Evolutionary conservation across 176 grass and related monocot species (phyloP).

Genomic region (Hordeum vulgare): DNA sequence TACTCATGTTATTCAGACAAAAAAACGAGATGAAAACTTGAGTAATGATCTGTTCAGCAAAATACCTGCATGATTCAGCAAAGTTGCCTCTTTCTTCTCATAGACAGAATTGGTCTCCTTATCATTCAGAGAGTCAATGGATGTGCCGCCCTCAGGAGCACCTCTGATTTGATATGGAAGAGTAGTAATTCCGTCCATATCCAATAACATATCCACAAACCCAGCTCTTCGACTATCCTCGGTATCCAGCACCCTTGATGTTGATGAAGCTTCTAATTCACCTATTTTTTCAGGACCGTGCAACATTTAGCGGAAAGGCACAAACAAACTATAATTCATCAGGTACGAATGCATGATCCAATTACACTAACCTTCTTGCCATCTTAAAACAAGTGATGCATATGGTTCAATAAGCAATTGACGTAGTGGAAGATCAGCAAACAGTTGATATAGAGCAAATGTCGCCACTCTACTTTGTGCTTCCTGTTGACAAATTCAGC

Average conservation of each 20-base stretch:
- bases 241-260: constrained; percentile 49
- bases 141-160: constrained; percentile 17
- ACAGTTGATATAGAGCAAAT: constrained; percentile 87
- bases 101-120: constrained; percentile 10
- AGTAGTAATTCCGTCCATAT: constrained; percentile 22
- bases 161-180: constrained; percentile 26
- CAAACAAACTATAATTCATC: not conserved
- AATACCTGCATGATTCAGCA: constrained; percentile 38
- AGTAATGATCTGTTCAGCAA: not conserved
- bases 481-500: constrained; percentile 49
- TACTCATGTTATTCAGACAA: not conserved
- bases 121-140: not conserved
- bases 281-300: constrained; percentile 33
- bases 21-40: not conserved
- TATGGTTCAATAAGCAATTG: constrained; percentile 81
- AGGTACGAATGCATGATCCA: constrained; percentile 24
- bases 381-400: constrained; percentile 76
- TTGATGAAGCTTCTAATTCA: constrained; percentile 50
- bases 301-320: not conserved
- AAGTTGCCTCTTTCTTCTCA: constrained; percentile 15
- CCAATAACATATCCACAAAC: constrained; percentile 77
- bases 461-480: constrained; percentile 82
- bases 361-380: constrained; percentile 68
- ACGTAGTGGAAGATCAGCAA: constrained; percentile 75
- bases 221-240: constrained; percentile 69